These are phyloP conservation scores for Gillenia trifoliata DNA, from an alignment of 306 rosid genomes.

Conservation along the genomic window DNA sequence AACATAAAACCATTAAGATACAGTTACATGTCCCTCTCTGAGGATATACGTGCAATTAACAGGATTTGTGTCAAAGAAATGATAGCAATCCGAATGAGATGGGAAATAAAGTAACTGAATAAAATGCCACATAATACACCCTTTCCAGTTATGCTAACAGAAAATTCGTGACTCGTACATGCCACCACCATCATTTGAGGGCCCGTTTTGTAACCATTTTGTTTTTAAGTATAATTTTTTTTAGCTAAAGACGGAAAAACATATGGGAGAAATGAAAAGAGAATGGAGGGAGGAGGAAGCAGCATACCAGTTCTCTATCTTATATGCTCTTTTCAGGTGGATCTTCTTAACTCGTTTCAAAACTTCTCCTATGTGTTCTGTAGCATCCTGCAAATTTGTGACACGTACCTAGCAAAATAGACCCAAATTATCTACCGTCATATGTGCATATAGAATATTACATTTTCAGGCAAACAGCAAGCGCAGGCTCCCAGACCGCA, in stretches of 20 bases:
- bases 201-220: too few relatives aligned
- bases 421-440: neutral
- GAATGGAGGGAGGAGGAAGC: too few relatives aligned
- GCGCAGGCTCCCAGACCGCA: neutral
- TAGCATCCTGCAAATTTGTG: slow-evolving; percentile 86
- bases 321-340: slow-evolving; percentile 86
- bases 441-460: neutral
- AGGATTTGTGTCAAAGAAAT: neutral
- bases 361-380: slow-evolving; percentile 95
- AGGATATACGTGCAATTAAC: neutral
- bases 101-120: neutral
- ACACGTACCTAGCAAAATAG: slow-evolving; percentile 71
- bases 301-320: slow-evolving; percentile 63
- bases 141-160: neutral
- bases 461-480: neutral
- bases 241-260: too few relatives aligned
- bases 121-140: neutral
- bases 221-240: too few relatives aligned
- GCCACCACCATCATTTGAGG: neutral
- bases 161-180: neutral
- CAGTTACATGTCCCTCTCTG: neutral
- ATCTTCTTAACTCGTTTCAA: slow-evolving; percentile 86
- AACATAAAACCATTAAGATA: slow-evolving; percentile 1
- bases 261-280: too few relatives aligned
- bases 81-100: neutral